phyloP scores from a whole-genome alignment of 2,329 filamentous ascomycete genomes.

The Talaromyces pinophilus region DNA sequence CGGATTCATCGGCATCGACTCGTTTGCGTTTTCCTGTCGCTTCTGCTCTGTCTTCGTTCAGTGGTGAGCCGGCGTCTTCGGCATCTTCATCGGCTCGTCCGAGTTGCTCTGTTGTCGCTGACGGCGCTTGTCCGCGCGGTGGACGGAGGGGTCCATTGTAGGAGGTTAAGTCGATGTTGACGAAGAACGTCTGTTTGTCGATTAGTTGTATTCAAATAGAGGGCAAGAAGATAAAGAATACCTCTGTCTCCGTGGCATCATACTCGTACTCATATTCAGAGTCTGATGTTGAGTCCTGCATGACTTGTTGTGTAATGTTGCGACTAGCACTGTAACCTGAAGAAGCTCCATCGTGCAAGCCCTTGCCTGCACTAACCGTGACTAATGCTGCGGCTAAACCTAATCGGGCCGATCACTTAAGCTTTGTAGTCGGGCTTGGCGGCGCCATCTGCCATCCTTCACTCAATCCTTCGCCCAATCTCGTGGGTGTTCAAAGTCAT shows the following conservation, averaged over 20 bases:
- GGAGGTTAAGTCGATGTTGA: slow-evolving; percentile 60
- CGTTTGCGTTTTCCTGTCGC: slow-evolving; percentile 13
- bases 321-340: background rate
- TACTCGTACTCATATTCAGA: slow-evolving; percentile 61
- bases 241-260: slow-evolving; percentile 57
- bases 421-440: slow-evolving; percentile 3
- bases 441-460: background rate
- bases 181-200: slow-evolving; percentile 55
- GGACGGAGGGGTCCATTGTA: slow-evolving; percentile 42
- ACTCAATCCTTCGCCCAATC: background rate
- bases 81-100: background rate
- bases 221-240: slow-evolving; percentile 27
- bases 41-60: slow-evolving; percentile 32
- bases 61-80: slow-evolving; percentile 27
- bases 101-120: slow-evolving; percentile 12
- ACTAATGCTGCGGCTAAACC: background rate
- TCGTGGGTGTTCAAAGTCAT: background rate
- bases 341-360: background rate
- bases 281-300: slow-evolving; percentile 28
- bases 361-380: background rate
- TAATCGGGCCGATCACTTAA: background rate
- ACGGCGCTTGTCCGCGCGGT: slow-evolving; percentile 33
- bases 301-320: background rate
- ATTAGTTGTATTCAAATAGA: background rate
- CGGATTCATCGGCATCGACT: background rate